Percentiles rank a stretch among this genome's conserved stretches.
Evolutionary conservation across 352 stramenopile species (phyloP).

Genomic region (Pythium myriotylum): DNA sequence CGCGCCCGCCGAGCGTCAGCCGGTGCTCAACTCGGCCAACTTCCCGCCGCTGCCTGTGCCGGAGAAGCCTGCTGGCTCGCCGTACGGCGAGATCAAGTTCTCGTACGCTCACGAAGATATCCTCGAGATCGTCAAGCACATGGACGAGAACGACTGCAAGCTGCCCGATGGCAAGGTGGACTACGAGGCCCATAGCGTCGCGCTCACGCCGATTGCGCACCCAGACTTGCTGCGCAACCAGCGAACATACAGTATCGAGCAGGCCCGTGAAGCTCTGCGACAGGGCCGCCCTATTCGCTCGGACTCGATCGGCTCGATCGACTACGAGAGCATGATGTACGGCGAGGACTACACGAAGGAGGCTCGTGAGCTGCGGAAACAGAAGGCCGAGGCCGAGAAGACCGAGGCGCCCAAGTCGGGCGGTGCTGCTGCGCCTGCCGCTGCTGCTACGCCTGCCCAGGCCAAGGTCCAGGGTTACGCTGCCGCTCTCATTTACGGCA

Average conservation of each 20-base stretch:
- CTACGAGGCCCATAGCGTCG: constrained; percentile 75
- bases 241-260: constrained; percentile 92
- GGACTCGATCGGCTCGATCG: constrained; percentile 86
- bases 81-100: constrained; percentile 53
- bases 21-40: constrained; percentile 80
- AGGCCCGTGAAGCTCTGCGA: constrained; percentile 88
- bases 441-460: constrained; percentile 16
- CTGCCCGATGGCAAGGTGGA: constrained; percentile 78
- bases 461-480: constrained; percentile 72
- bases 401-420: constrained; percentile 5
- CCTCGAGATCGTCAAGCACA: constrained; percentile 91
- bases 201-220: constrained; percentile 78
- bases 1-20: constrained; percentile 53
- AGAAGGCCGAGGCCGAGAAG: constrained; percentile 36
- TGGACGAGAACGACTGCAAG: constrained; percentile 87
- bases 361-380: constrained; percentile 69
- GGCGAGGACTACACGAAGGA: constrained; percentile 90
- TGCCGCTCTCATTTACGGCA: constrained; percentile 78
- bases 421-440: constrained; percentile 8
- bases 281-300: constrained; percentile 87
- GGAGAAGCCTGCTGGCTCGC: constrained; percentile 32
- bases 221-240: constrained; percentile 89
- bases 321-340: constrained; percentile 92
- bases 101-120: constrained; percentile 90
- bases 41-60: constrained; percentile 74